Conservation (phyloP, 495 filamentous ascomycete genomes). For the Podospora pseudoanserina region DNA sequence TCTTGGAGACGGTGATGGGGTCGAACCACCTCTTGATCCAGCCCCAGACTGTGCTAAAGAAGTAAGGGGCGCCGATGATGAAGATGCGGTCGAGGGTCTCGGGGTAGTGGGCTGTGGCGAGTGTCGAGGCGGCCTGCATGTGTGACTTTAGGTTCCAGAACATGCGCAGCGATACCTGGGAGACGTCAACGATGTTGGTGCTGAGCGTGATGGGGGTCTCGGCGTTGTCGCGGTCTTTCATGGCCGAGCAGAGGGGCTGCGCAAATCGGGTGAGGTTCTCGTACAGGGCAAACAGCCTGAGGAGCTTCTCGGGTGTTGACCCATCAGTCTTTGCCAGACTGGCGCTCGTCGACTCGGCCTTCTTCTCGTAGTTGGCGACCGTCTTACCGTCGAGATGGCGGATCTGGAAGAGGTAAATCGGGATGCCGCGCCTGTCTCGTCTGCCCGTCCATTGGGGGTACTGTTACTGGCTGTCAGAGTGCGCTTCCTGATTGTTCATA, state of each 20-base stretch:
- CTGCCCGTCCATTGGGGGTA: constrained; percentile 93
- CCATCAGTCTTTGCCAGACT: constrained; percentile 54
- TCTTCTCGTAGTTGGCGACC: constrained; percentile 70
- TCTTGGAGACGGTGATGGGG: constrained; percentile 87
- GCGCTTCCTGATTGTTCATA: background rate
- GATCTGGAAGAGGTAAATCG: constrained; percentile 85
- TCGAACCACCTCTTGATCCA: constrained; percentile 98
- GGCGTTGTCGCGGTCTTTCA: constrained; percentile 63
- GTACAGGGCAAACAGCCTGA: constrained; percentile 82
- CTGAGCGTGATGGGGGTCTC: constrained; percentile 78
- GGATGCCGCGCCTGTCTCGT: constrained; percentile 79
- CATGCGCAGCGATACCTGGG: constrained; percentile 76
- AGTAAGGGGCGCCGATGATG: constrained; percentile 82
- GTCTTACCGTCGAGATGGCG: constrained; percentile 75
- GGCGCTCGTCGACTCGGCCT: constrained; percentile 49
- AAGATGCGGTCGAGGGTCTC: constrained; percentile 87
- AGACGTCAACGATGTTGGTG: constrained; percentile 88
- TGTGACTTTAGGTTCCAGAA: constrained; percentile 90
- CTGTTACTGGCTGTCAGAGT: constrained; percentile 35
- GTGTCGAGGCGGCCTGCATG: constrained; percentile 82
- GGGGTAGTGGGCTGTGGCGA: constrained; percentile 90
- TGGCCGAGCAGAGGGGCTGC: constrained; percentile 72
- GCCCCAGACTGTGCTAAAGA: constrained; percentile 91
- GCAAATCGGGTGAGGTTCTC: constrained; percentile 86
- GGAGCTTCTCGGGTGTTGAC: constrained; percentile 61